Evolutionary conservation across 129 eudicot species (phyloP).

Genomic region (Oenanthe sinensis): DNA sequence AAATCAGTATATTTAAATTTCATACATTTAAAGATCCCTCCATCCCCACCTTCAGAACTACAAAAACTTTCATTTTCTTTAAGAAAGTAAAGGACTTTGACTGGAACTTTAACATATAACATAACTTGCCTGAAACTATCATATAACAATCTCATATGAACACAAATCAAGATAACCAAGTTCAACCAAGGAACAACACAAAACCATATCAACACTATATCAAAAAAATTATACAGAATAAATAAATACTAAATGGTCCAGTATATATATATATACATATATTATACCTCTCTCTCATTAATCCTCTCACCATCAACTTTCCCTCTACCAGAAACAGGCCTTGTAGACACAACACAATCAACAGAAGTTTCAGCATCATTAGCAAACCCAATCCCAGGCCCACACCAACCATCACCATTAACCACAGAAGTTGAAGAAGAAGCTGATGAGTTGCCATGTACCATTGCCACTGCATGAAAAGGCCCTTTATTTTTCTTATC

Average conservation of each 20-base stretch:
- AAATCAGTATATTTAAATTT: not conserved
- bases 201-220: not conserved
- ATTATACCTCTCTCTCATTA: slow-evolving; percentile 49
- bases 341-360: slow-evolving; percentile 62
- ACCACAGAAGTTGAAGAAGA: slow-evolving; percentile 35
- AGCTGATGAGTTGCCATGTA: slow-evolving; percentile 13
- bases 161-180: not conserved
- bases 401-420: slow-evolving; percentile 90
- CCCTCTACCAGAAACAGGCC: slow-evolving; percentile 53
- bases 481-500: slow-evolving; percentile 20
- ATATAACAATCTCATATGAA: not conserved
- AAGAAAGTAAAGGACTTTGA: not conserved
- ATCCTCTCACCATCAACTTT: slow-evolving; percentile 44
- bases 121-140: not conserved
- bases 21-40: not conserved
- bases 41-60: not conserved
- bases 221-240: not conserved
- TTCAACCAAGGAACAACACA: not conserved
- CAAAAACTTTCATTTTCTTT: not conserved
- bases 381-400: slow-evolving; percentile 58
- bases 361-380: slow-evolving; percentile 63
- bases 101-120: not conserved
- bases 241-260: not conserved
- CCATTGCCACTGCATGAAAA: slow-evolving; percentile 18
- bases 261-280: not conserved